Evolutionary conservation across 331 rosid genomes (phyloP).

Genomic region (Stylosanthes scabra): DNA sequence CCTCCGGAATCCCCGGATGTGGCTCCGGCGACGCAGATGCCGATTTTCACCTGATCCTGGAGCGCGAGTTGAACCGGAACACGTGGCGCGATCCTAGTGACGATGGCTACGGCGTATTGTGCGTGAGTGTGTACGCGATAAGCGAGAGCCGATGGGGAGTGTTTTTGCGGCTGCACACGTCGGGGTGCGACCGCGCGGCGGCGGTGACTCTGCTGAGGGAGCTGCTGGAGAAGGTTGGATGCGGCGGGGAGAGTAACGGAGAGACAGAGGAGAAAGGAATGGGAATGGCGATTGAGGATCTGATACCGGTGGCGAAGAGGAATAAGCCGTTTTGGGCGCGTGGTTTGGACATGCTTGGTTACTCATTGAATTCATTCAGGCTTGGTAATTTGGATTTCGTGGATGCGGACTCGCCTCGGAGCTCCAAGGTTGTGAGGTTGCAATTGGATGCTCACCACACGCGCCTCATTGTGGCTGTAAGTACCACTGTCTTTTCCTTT

Average conservation of each 20-base stretch:
- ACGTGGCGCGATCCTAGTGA: slow-evolving; percentile 56
- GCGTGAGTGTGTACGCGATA: slow-evolving; percentile 54
- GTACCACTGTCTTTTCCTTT: slow-evolving; percentile 22
- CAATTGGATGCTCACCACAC: slow-evolving; percentile 55
- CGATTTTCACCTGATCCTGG: slow-evolving; percentile 72
- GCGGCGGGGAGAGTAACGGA: background rate
- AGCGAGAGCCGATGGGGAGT: slow-evolving; percentile 52
- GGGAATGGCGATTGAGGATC: slow-evolving; percentile 69
- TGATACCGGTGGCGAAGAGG: slow-evolving; percentile 67
- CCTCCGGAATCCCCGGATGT: slow-evolving; percentile 51
- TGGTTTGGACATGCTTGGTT: slow-evolving; percentile 90
- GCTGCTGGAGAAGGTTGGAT: slow-evolving; percentile 42
- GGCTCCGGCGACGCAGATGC: slow-evolving; percentile 35
- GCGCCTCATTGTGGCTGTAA: slow-evolving; percentile 61
- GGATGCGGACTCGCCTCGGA: slow-evolving; percentile 53
- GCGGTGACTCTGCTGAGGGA: slow-evolving; percentile 71
- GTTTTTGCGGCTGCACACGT: slow-evolving; percentile 76
- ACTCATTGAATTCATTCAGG: slow-evolving; percentile 80
- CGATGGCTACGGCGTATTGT: slow-evolving; percentile 47
- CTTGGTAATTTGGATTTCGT: slow-evolving; percentile 63
- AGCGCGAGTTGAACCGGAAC: slow-evolving; percentile 69
- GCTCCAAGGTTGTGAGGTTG: slow-evolving; percentile 63
- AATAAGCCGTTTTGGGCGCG: slow-evolving; percentile 91
- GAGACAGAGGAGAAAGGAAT: slow-evolving; percentile 35
- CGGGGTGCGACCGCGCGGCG: slow-evolving; percentile 74